Conservation (phyloP, 805 yeast genomes). For the Yarrowia osloensis region DNA sequence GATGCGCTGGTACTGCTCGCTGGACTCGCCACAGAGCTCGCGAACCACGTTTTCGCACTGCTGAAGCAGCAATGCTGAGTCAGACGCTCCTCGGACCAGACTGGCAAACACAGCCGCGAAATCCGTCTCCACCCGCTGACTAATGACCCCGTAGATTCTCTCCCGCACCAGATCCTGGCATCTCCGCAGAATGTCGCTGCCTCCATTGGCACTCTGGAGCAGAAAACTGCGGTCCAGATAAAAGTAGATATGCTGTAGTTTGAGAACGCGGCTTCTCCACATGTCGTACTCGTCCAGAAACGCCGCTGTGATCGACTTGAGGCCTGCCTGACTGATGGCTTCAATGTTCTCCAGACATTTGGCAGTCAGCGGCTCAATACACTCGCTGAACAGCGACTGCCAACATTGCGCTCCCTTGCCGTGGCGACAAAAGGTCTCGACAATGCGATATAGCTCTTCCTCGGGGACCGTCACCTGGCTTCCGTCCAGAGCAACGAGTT, state of each 20-base stretch:
- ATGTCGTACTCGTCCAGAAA: conserved; percentile 24
- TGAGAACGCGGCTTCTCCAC: conserved; percentile 3
- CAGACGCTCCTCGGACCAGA: neutral
- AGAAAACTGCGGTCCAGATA: conserved; percentile 16
- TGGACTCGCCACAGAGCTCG: conserved; percentile 17
- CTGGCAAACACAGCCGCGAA: neutral
- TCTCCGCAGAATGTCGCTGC: conserved; percentile 7
- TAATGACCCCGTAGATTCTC: neutral
- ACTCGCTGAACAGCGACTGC: neutral
- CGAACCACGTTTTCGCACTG: neutral
- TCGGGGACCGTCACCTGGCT: neutral
- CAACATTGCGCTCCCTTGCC: conserved; percentile 14
- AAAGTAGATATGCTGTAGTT: conserved; percentile 10
- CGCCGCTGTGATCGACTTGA: neutral
- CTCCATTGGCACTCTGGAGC: conserved; percentile 5
- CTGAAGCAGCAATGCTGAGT: neutral
- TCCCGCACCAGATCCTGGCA: conserved; percentile 2
- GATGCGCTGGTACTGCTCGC: neutral
- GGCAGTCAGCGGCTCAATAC: neutral
- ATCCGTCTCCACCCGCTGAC: neutral
- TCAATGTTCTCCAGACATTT: conserved; percentile 6
- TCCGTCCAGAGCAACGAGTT: neutral
- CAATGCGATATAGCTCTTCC: conserved; percentile 19
- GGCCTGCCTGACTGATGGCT: neutral
- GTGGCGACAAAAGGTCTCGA: conserved; percentile 23